Conservation (phyloP, 306 rosid genomes). For the Citrullus amarus region DNA sequence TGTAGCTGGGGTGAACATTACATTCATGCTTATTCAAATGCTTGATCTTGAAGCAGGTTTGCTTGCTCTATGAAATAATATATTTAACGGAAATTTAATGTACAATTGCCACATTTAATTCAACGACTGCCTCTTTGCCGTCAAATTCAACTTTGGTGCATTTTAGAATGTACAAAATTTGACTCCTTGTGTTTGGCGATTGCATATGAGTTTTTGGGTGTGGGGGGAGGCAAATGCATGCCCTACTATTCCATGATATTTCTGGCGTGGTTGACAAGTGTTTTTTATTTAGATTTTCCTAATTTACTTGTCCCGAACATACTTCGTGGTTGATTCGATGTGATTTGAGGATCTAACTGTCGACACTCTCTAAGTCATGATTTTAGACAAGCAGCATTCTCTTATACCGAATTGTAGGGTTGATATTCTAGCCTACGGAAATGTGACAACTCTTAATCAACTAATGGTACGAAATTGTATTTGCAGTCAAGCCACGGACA, state of each 20-base stretch:
- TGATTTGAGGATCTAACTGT: background rate
- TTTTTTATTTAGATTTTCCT: no score
- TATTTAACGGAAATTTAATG: background rate
- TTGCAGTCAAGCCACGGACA: constrained; percentile 82
- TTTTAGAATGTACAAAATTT: background rate
- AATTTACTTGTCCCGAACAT: background rate
- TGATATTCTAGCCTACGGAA: background rate
- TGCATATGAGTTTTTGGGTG: background rate
- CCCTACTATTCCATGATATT: background rate
- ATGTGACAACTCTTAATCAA: constrained; percentile 2
- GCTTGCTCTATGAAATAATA: constrained; percentile 5
- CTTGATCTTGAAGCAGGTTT: constrained; percentile 98
- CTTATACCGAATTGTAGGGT: background rate
- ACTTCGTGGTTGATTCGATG: background rate
- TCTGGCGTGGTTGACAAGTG: background rate
- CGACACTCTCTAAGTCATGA: background rate
- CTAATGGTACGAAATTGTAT: constrained; percentile 16
- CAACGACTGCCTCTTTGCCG: background rate
- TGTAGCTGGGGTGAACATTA: constrained; percentile 97
- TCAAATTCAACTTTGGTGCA: background rate
- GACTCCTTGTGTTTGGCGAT: background rate
- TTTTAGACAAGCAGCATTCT: background rate
- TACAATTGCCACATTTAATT: background rate
- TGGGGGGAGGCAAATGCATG: background rate
- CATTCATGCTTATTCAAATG: constrained; percentile 98